Base-by-base conservation (phyloP, 345 rosid species). In the Populus davidiana region DNA sequence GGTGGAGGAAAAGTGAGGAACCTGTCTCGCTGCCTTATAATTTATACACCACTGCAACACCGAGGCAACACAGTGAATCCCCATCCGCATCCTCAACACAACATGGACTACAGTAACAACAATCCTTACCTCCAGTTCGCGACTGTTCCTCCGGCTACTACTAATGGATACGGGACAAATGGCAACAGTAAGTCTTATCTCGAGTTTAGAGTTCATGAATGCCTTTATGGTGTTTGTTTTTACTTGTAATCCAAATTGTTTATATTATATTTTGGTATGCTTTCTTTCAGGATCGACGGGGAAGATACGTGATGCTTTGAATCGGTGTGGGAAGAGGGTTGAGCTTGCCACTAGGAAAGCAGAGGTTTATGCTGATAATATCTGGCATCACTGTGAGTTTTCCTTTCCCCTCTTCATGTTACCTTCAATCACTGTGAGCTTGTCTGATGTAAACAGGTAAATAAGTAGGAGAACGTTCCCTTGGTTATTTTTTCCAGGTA, bases 331-430 rank as follows among this genome's bases (percentile, higher is more conserved):
- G 68, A 93, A 82, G 80, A 90, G 73, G 72, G 56, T 88, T 47
- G 97, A 89, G 20, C 88, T 83, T 67, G 93, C 82, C 68, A 77
- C 89, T 50, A 84, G 86, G 80, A 88, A 85, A 81, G 95, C 93
- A 0, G 95, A 89, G 81, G 65, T 66, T 33, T 67, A 90, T 50
- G 94, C 88, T 72, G 88, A 84, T 76, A 84, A 84, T 75, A 62
- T 92, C 69, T 91, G 90, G 89, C 85, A 89, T 79, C 94, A 92
- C 76, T 50, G 94, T 89, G 71, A 75, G 80, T 67, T 29, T 49
- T 71, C 38, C 5, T 29, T 43, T 61, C 36, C 23, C 27, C 5
- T 54, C 62, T 21, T 21, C 62, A 21, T 54, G 25, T 21, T 21
- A 21, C 62, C 62, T 20, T 21, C 62, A 21, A 54, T 52, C 62